Evolutionary conservation across 2,329 filamentous ascomycete species (phyloP).

Genomic region (Trichophyton rubrum): DNA sequence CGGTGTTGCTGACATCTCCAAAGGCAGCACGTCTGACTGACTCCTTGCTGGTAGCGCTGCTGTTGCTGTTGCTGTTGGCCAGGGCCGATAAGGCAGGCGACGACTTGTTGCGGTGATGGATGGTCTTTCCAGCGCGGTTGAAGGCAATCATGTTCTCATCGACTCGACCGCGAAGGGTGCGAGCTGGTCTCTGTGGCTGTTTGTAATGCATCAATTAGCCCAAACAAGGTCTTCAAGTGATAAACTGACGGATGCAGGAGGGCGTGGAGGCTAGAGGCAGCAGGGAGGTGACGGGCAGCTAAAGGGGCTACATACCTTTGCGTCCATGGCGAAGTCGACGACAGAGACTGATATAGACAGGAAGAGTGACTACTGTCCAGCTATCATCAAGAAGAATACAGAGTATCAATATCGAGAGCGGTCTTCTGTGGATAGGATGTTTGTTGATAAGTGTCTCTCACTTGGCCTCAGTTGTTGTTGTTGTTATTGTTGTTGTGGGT

Average conservation of each 20-base stretch:
- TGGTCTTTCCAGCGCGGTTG: constrained; percentile 40
- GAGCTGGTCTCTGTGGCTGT: constrained; percentile 57
- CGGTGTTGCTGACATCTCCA: constrained; percentile 67
- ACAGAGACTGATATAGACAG: neutral
- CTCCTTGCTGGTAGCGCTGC: constrained; percentile 38
- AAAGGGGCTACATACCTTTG: constrained; percentile 27
- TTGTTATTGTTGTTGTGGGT: too few relatives aligned
- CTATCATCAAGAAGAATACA: neutral
- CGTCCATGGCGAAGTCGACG: constrained; percentile 28
- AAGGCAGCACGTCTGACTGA: constrained; percentile 66
- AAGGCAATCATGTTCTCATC: constrained; percentile 56
- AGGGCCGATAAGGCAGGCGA: constrained; percentile 48
- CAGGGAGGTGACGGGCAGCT: constrained; percentile 18
- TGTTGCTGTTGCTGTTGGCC: constrained; percentile 16
- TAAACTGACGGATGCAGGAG: neutral
- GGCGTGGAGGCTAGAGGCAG: neutral
- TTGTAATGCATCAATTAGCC: constrained; percentile 13
- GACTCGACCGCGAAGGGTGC: constrained; percentile 45
- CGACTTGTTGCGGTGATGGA: constrained; percentile 77
- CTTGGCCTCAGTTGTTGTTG: too few relatives aligned
- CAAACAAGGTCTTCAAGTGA: neutral
- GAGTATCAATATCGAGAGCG: neutral
- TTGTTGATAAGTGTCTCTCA: neutral
- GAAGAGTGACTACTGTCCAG: neutral
- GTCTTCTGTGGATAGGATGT: neutral